Conservation (phyloP, 208 protist genomes). For the Acanthamoeba divionensis region DNA sequence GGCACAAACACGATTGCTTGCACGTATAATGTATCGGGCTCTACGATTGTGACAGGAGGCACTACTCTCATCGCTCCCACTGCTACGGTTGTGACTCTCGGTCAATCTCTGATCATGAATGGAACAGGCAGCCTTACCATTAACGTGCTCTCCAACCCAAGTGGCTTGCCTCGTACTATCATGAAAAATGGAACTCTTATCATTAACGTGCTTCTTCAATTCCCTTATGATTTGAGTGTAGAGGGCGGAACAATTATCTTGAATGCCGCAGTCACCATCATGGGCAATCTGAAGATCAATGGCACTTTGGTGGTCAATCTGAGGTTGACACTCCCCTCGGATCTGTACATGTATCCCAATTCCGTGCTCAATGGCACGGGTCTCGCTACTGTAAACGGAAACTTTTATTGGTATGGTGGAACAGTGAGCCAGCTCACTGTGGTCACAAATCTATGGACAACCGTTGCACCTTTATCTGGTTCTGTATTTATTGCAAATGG, state of each 20-base stretch:
- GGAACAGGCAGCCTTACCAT: not conserved
- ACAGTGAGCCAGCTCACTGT: too few species aligned
- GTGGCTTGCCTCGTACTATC: too few species aligned
- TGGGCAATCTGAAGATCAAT: slow-evolving; percentile 6
- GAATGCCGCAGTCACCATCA: slow-evolving; percentile 38
- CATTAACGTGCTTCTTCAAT: too few species aligned
- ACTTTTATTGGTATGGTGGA: not conserved
- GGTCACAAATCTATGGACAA: too few species aligned
- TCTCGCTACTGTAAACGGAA: slow-evolving; percentile 25
- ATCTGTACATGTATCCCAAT: not conserved
- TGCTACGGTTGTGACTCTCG: not conserved
- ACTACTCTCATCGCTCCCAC: not conserved
- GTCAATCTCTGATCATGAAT: not conserved
- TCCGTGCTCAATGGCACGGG: not conserved
- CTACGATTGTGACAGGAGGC: slow-evolving; percentile 17
- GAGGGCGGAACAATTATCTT: slow-evolving; percentile 1
- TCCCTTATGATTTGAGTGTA: not conserved
- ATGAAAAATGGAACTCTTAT: too few species aligned
- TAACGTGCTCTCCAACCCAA: not conserved
- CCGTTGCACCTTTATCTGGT: too few species aligned
- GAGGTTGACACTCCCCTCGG: not conserved
- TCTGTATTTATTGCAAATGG: too few species aligned
- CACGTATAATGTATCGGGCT: not conserved
- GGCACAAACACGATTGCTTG: not conserved
- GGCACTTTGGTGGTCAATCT: not conserved